Percentiles rank a stretch among this genome's conserved stretches.
phyloP scores from a whole-genome alignment of 371 early-diverging fungal species.

The Apophysomyces sp. region DNA sequence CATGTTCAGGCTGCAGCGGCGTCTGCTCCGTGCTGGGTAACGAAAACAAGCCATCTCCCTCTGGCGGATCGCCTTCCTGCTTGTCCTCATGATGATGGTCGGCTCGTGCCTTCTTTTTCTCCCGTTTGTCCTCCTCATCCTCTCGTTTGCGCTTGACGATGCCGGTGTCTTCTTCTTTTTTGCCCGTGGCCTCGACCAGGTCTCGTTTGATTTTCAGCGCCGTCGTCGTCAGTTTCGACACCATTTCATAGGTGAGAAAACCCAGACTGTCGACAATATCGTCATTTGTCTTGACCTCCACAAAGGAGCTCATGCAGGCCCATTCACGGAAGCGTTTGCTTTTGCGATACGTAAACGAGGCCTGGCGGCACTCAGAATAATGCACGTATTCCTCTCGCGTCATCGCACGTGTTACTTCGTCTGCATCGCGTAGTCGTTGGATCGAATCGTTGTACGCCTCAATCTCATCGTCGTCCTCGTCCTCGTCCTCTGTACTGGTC shows the following conservation, averaged over 20 bases:
- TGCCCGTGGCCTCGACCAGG: conserved; percentile 23
- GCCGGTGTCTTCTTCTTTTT: conserved; percentile 29
- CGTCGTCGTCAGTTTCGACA: conserved; percentile 86
- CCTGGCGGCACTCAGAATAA: conserved; percentile 97
- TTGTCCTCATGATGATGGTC: not conserved
- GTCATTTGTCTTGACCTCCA: conserved; percentile 87
- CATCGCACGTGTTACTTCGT: conserved; percentile 94
- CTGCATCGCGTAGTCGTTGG: conserved; percentile 77
- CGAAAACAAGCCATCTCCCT: conserved; percentile 66
- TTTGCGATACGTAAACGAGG: conserved; percentile 97
- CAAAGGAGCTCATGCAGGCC: conserved; percentile 85
- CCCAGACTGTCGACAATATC: conserved; percentile 97
- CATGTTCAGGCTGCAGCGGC: conserved; percentile 82
- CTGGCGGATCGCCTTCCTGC: not conserved
- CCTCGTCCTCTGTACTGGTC: conserved; percentile 74
- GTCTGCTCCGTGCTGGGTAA: conserved; percentile 76
- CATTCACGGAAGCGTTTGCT: conserved; percentile 94
- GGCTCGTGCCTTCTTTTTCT: conserved; percentile 8
- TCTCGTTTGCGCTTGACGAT: conserved; percentile 32
- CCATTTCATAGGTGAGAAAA: conserved; percentile 96
- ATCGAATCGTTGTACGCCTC: conserved; percentile 89
- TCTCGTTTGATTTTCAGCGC: conserved; percentile 79
- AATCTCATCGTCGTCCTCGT: conserved; percentile 82
- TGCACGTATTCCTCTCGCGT: conserved; percentile 98
- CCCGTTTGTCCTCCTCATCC: conserved; percentile 32